Percentiles rank a stretch among this genome's conserved stretches.
phyloP scores from a whole-genome alignment of 208 protist species.

The Vickermania ingenoplastis region DNA sequence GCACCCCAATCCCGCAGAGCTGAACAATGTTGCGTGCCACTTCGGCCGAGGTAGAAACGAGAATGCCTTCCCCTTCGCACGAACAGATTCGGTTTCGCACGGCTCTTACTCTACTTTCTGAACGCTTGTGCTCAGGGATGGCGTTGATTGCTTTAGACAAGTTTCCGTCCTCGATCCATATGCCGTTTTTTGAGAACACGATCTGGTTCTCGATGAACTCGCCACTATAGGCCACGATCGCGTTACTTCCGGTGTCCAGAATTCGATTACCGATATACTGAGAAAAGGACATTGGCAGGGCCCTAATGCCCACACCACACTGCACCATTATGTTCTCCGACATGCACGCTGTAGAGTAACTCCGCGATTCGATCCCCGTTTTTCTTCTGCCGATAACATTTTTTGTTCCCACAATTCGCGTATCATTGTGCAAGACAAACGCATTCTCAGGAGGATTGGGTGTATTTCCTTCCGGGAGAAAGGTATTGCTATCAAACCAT shows the following conservation, averaged over 20 bases:
- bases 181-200: constrained; percentile 26
- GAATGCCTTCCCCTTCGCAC: constrained; percentile 43
- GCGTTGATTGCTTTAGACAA: constrained; percentile 53
- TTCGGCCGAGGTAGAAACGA: constrained; percentile 33
- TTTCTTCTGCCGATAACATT: constrained; percentile 44
- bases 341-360: constrained; percentile 31
- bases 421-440: constrained; percentile 37
- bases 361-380: constrained; percentile 28
- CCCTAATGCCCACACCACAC: constrained; percentile 23
- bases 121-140: constrained; percentile 29
- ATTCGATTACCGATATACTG: constrained; percentile 51
- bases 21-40: constrained; percentile 57
- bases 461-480: constrained; percentile 8
- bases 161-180: constrained; percentile 35
- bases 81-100: constrained; percentile 45
- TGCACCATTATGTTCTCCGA: constrained; percentile 36
- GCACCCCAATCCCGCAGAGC: constrained; percentile 53
- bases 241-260: constrained; percentile 34
- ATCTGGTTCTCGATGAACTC: constrained; percentile 61
- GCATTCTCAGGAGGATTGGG: neutral
- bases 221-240: constrained; percentile 46
- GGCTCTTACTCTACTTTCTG: constrained; percentile 17
- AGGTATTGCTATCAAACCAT: constrained; percentile 48
- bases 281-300: constrained; percentile 45
- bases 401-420: constrained; percentile 19